Evolutionary conservation across 371 early-diverging fungal species (phyloP).

Genomic region (Mucor lusitanicus): DNA sequence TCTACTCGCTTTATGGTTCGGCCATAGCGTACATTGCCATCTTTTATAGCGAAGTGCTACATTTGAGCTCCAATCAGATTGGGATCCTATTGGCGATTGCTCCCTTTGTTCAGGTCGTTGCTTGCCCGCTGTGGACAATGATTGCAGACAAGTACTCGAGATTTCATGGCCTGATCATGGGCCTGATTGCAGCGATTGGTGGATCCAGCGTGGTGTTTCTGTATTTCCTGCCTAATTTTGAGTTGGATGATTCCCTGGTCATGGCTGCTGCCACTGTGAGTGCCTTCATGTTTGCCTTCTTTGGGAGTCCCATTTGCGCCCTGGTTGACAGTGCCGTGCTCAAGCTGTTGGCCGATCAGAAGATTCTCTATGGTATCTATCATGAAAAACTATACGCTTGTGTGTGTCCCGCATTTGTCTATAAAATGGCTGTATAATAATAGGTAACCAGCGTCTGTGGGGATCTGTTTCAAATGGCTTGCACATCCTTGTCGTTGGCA

Average conservation of each 20-base stretch:
- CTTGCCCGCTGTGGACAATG: constrained; percentile 41
- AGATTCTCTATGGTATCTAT: constrained; percentile 40
- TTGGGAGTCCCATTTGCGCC: constrained; percentile 31
- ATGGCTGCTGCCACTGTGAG: constrained; percentile 15
- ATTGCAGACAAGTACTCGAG: constrained; percentile 32
- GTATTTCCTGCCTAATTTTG: constrained; percentile 18
- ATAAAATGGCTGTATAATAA: neutral
- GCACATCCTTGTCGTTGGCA: constrained; percentile 33
- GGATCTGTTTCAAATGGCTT: constrained; percentile 41
- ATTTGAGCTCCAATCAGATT: constrained; percentile 35
- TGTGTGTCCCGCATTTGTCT: constrained; percentile 7
- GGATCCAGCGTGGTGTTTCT: constrained; percentile 29
- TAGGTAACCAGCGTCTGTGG: constrained; percentile 47
- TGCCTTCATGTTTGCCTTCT: constrained; percentile 38
- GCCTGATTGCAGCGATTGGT: constrained; percentile 29
- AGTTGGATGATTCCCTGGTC: constrained; percentile 6
- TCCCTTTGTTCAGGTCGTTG: constrained; percentile 37
- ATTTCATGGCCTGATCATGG: constrained; percentile 38
- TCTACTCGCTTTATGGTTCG: constrained; percentile 37
- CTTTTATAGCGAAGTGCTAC: constrained; percentile 36
- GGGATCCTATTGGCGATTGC: constrained; percentile 40
- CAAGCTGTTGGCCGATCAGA: constrained; percentile 37
- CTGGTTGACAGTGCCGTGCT: constrained; percentile 44
- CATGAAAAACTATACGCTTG: neutral
- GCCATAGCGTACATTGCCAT: constrained; percentile 36